Evolutionary conservation across 2,329 filamentous ascomycete species (phyloP).

Genomic region (Epicoccum nigrum): DNA sequence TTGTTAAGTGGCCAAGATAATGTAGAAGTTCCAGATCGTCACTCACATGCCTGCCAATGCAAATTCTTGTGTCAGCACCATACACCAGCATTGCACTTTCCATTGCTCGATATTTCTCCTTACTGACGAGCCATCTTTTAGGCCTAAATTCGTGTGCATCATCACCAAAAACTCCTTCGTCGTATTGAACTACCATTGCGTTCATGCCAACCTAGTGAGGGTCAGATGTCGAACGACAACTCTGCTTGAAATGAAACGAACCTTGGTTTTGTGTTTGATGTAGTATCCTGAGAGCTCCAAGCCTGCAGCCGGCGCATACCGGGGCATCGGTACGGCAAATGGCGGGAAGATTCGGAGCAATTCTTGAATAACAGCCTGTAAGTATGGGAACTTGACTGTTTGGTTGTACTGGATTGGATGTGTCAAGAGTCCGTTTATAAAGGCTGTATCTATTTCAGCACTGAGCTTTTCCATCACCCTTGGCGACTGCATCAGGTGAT

Average conservation of each 20-base stretch:
- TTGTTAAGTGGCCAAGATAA: background rate
- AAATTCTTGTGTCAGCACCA: conserved; percentile 42
- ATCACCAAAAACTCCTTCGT: conserved; percentile 48
- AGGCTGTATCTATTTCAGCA: conserved; percentile 25
- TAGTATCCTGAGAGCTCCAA: conserved; percentile 56
- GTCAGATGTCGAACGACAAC: background rate
- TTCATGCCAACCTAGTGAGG: background rate
- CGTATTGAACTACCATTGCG: conserved; percentile 52
- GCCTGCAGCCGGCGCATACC: conserved; percentile 70
- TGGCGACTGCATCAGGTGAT: conserved; percentile 47
- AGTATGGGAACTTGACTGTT: conserved; percentile 71
- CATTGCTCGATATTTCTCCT: conserved; percentile 23
- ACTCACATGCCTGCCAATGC: conserved; percentile 39
- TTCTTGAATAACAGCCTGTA: conserved; percentile 79
- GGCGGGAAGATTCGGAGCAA: conserved; percentile 76
- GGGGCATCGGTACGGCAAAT: conserved; percentile 71
- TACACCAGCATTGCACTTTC: conserved; percentile 46
- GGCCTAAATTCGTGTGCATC: conserved; percentile 52
- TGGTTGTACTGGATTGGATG: conserved; percentile 44
- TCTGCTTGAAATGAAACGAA: background rate
- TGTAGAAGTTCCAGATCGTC: too few species aligned
- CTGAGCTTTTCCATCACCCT: conserved; percentile 17
- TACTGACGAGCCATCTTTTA: conserved; percentile 53
- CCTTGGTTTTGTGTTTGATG: background rate
- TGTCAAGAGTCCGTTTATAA: conserved; percentile 14